Percentiles rank a stretch among this genome's conserved stretches.
Conservation (phyloP, 2,329 filamentous ascomycete species). For the Penicillium sclerotiorum region DNA sequence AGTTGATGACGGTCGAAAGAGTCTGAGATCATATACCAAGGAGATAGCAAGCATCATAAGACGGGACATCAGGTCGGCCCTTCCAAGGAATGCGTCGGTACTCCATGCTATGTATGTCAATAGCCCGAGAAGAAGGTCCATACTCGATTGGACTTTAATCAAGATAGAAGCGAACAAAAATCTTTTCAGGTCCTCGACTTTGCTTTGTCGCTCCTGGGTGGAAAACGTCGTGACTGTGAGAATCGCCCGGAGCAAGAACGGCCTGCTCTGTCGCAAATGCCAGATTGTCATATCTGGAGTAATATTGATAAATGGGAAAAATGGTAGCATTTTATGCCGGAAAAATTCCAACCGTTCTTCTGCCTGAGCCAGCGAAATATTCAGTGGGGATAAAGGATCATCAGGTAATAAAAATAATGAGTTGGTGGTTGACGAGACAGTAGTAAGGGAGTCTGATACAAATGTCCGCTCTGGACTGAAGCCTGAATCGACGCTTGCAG, state of each 20-base stretch:
- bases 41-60: constrained; percentile 44
- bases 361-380: constrained; percentile 11
- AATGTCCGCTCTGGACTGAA: neutral
- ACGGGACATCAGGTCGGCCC: constrained; percentile 34
- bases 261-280: constrained; percentile 36
- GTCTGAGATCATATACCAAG: constrained; percentile 39
- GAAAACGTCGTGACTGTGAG: constrained; percentile 36
- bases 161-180: constrained; percentile 33
- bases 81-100: constrained; percentile 37
- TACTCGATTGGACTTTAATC: constrained; percentile 31
- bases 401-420: neutral
- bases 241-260: constrained; percentile 42
- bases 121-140: constrained; percentile 41
- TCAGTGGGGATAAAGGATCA: neutral
- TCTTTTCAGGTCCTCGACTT: constrained; percentile 35
- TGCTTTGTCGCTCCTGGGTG: constrained; percentile 27
- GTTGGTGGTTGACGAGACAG: neutral
- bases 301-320: constrained; percentile 40
- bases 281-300: constrained; percentile 28
- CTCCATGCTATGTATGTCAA: constrained; percentile 45
- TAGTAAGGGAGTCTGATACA: neutral
- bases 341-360: constrained; percentile 32
- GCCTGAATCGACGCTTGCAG: neutral
- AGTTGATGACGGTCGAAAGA: constrained; percentile 34
- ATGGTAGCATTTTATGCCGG: constrained; percentile 37